Evolutionary conservation across 2,329 filamentous ascomycete species (phyloP), one percentile per base, ranked within the genome.

Genomic region (Colletotrichum camelliae): DNA sequence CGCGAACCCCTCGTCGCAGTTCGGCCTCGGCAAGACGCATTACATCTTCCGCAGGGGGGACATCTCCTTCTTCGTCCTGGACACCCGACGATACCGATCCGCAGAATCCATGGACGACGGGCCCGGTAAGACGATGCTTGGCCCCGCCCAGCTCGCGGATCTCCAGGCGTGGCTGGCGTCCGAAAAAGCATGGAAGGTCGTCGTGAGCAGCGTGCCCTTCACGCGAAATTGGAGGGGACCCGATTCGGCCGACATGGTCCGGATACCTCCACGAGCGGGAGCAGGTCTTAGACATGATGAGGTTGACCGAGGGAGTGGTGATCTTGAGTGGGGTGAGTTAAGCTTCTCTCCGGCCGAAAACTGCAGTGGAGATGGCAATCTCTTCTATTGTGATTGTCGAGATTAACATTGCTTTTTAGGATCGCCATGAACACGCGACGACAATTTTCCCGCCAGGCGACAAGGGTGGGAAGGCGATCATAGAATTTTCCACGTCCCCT

Each of bases 351-450:
- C 58, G 58, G 58, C 58, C 29, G 58, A 61, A 35, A 35, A 31
- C 58, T 43, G 61, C 61, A 27, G 66, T 39, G 66, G 52, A 16
- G 66, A 16, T 58, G 52, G 52, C 43, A n/a, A 37, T 33, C 58
- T 60, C 13, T 24, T 69, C 43, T 62, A 70, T 70, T 70, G 57
- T n/a, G 57, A 70, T 70, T 52, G 57, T 62, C 67, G 67, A 62
- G 67, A 73, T 33, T 73, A 27, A 52, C 43, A 37, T 73, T 58
- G 6, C 27, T 37, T 48, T 31, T 31, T 27, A 79, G 78, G 78
- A 94, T 77, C 85, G 93, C 13, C 93, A 94, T 80, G 93, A 94
- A 80, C 94, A 94, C 80, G 93, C 90, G 8, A 92, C 93, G 2
- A 94, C 92, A 0, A 52, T 79, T 18, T 79, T 79, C 57, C 78